phyloP scores from a whole-genome alignment of 345 rosid species.

The Gossypium australe region DNA sequence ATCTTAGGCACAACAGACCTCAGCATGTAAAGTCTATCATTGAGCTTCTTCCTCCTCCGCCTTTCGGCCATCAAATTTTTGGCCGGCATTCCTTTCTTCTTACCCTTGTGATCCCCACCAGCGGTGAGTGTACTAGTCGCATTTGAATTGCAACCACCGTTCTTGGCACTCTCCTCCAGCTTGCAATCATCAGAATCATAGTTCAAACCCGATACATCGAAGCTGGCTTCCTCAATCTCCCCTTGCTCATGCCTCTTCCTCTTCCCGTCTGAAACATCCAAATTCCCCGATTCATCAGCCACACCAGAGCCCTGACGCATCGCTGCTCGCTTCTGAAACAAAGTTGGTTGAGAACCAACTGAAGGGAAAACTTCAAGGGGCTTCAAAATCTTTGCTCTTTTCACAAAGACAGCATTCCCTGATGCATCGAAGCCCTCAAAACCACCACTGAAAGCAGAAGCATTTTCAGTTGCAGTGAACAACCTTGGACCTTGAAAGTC shows the following conservation, averaged over 20 bases:
- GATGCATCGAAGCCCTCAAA: constrained; percentile 35
- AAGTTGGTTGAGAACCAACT: constrained; percentile 54
- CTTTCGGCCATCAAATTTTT: constrained; percentile 98
- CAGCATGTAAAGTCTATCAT: constrained; percentile 93
- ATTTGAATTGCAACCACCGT: constrained; percentile 44
- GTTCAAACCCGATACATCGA: constrained; percentile 65
- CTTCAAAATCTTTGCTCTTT: constrained; percentile 41
- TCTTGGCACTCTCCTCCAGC: constrained; percentile 41
- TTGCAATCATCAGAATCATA: constrained; percentile 67
- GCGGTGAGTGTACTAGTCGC: constrained; percentile 40
- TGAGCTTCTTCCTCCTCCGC: constrained; percentile 91
- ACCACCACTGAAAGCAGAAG: constrained; percentile 29
- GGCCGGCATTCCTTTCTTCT: constrained; percentile 93
- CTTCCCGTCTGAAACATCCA: constrained; percentile 38
- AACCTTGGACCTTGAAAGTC: constrained; percentile 38
- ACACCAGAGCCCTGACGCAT: constrained; percentile 43
- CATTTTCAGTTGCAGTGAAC: constrained; percentile 31
- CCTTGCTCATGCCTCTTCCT: constrained; percentile 28
- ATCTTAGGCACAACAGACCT: constrained; percentile 98
- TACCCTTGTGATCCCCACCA: constrained; percentile 45
- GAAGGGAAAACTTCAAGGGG: constrained; percentile 59
- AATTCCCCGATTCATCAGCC: constrained; percentile 34
- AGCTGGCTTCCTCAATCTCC: constrained; percentile 47
- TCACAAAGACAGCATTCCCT: constrained; percentile 29
- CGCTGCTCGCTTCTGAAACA: constrained; percentile 81